Percentiles rank a stretch among this genome's conserved stretches.
Conservation (phyloP, 805 yeast species). For the Cyberlindnera nakhonratchasimensis region DNA sequence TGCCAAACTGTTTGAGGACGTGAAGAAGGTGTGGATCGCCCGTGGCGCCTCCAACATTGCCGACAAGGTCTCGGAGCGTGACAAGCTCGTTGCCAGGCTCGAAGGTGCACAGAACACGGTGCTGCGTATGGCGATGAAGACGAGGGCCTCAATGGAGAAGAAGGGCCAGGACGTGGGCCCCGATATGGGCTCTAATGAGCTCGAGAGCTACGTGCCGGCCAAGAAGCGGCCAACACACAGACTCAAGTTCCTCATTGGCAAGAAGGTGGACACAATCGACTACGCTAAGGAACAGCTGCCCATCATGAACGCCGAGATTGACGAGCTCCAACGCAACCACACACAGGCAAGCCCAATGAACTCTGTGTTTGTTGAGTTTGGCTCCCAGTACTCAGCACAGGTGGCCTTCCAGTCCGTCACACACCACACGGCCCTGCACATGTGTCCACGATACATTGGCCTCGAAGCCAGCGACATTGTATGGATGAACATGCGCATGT, state of each 20-base stretch:
- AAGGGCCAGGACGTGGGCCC: conserved; percentile 49
- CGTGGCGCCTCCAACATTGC: conserved; percentile 56
- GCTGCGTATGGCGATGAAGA: conserved; percentile 60
- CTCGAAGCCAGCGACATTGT: conserved; percentile 58
- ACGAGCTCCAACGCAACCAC: conserved; percentile 49
- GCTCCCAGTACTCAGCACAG: conserved; percentile 71
- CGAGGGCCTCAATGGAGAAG: conserved; percentile 60
- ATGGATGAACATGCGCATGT: conserved; percentile 72
- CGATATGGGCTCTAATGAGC: conserved; percentile 44
- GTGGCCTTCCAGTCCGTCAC: conserved; percentile 60
- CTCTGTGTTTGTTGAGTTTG: conserved; percentile 76
- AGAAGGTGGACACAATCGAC: conserved; percentile 61
- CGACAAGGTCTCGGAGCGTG: conserved; percentile 55
- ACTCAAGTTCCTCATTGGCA: conserved; percentile 42
- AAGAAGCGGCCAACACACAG: conserved; percentile 65
- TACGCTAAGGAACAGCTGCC: conserved; percentile 57
- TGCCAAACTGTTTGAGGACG: conserved; percentile 75
- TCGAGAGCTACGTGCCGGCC: conserved; percentile 56
- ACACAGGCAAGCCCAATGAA: conserved; percentile 59
- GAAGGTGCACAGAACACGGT: conserved; percentile 64
- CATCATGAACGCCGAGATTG: conserved; percentile 52
- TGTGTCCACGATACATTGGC: conserved; percentile 60
- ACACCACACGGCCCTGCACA: conserved; percentile 63
- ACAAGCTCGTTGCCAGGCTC: conserved; percentile 52
- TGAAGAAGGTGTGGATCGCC: conserved; percentile 75